Conservation (phyloP, 106 monocot species). For the Allium cepa region DNA sequence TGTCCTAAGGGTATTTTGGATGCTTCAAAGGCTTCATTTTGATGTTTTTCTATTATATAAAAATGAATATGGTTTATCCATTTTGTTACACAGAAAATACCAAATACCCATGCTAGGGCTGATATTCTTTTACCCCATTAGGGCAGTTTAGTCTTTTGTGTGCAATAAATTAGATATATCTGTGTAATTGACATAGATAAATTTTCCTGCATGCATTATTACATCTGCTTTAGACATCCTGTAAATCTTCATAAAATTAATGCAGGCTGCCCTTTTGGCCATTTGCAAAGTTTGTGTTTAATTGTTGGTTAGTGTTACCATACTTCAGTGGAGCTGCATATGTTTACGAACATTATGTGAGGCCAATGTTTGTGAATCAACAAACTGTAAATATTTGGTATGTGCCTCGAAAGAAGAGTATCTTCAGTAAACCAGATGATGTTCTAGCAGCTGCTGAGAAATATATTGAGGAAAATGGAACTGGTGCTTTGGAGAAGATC, state of each 20-base stretch:
- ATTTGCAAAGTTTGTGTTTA: constrained; percentile 47
- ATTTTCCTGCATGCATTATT: too few relatives aligned
- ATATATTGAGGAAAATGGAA: constrained; percentile 65
- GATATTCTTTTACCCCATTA: too few relatives aligned
- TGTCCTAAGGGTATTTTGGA: too few relatives aligned
- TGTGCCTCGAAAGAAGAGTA: constrained; percentile 34
- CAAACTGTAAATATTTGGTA: constrained; percentile 56
- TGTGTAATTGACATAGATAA: too few relatives aligned
- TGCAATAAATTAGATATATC: too few relatives aligned
- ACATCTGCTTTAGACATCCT: too few relatives aligned
- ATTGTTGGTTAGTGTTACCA: constrained; percentile 74
- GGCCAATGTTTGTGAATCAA: constrained; percentile 23
- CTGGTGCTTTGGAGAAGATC: constrained; percentile 63
- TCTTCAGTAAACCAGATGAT: constrained; percentile 50
- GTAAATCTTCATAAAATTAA: background rate
- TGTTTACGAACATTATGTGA: constrained; percentile 73
- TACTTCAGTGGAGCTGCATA: constrained; percentile 84
- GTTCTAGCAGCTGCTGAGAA: constrained; percentile 49
- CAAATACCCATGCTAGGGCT: too few relatives aligned
- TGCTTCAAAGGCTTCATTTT: too few relatives aligned
- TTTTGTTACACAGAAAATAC: too few relatives aligned
- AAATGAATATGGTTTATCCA: too few relatives aligned
- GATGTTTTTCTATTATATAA: too few relatives aligned
- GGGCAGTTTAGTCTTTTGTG: too few relatives aligned
- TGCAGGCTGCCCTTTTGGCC: constrained; percentile 87